Base-by-base conservation (phyloP, 768 basidiomycete genomes). In the Serpula lacrymans region DNA sequence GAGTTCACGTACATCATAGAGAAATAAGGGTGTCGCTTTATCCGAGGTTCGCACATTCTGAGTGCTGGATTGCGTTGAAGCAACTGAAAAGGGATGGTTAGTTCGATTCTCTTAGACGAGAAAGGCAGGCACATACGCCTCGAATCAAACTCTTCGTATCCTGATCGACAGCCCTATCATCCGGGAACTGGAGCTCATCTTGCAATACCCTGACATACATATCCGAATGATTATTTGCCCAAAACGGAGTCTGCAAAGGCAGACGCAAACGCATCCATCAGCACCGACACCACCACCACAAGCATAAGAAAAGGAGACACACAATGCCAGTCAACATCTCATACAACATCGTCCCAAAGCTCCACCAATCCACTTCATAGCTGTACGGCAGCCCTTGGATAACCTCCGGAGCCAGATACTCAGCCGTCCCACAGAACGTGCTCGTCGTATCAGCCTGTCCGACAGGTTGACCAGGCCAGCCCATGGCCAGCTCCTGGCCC, bases 321-420 rank as follows among this genome's bases (percentile, higher is more conserved):
- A 94, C 93, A 49, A 94, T 87, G 20, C 95, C 95, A 27, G 89
- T 88, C 64, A 98, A 68, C 87, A 96, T 95, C 70, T 98, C 95
- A 59, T 89, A 92, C 45, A 98, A 67, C 88, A 98, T 95, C 47
- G 95, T 97, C 25, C 95, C 95, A 54, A 95, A 87, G 49, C 86
- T 89, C 94, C 93, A 99, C 89, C 92, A 95, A 60, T 98, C 95
- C 16, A 95, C 91, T 50, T 93, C 90, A 55, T 92, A 98, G 49
- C 84, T 84, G 58, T 98, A 95, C 14, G 83, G 77, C 52, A 87
- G 62, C 1, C 93, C 89, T 54, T 91, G 88, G 51, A 98, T 91
- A 32, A 98, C 93, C 65, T 99, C 95, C 0, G 96, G 96, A 10
- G 96, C 92, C 6, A 96, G 77, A 52, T 96, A 96, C 64, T 95